Evolutionary conservation across 2,329 filamentous ascomycete species (phyloP), one percentile per base, ranked within the genome.

Genomic region (Aspergillus pseudonomiae): DNA sequence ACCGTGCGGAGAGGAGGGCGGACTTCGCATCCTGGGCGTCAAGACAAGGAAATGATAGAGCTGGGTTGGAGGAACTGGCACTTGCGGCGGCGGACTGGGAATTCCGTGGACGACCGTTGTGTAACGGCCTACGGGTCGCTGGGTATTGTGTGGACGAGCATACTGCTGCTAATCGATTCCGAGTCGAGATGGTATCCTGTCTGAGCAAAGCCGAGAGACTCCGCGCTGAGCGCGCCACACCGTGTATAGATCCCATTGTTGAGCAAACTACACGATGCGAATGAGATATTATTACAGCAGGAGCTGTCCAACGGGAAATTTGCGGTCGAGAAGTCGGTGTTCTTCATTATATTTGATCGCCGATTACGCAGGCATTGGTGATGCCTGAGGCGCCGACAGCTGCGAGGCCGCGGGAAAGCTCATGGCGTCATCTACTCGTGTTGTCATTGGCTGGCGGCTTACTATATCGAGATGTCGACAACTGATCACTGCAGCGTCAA

Each of bases 11-110:
- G 54, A 98, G 88, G 11, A 84, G 90, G 6, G 91, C 91, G 0
- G 94, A 92, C 66, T 90, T 89, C 41, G 85, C 86, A 74, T 96
- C 93, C 62, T 94, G 83, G 3, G 91, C 92, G 74, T 97, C 93
- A 53, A 97, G 89, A 74, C 93, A 97, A 3, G 93, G 93, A 71
- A 97, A 97, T 0, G 91, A 89, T 84, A 96, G 91, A 68, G 93
- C 90, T 4, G 93, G 92, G 74, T 96, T 96, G 4, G 91, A 92
- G 1, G 82, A 80, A 70, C 75, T 70, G 63, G 64, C 62, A 73
- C 68, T 64, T 10, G 67, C 65, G 12, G 67, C 32, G 32, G 64
- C 63, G 3, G 68, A 66, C 34, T 71, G 70, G 63, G 68, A 45
- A 64, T 62, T 45, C 56, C 65, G 57, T 30, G 64, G 54, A 24